Base-by-base conservation (phyloP, 164 flowering plant genomes). In the Akebia trifoliata region DNA sequence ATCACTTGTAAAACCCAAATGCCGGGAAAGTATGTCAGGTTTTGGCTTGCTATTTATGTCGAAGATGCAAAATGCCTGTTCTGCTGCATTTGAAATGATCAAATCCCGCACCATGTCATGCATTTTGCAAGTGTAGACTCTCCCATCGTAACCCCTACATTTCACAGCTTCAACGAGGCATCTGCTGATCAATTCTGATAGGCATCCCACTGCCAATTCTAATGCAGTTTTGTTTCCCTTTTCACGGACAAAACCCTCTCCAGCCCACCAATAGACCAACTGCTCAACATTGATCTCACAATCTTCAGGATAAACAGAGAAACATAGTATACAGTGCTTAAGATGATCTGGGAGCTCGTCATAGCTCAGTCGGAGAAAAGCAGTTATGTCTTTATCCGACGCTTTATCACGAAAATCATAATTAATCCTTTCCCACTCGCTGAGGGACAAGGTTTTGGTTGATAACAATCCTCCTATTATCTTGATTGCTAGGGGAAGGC, bases 101-200 rank as follows among this genome's bases (percentile, higher is more conserved):
- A 69, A 6, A 3, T 63, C 64, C 10, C 72, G 42, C 18, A 69
- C 69, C 68, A 69, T 48, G 49, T 69, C 68, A 44, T 64, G 69
- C 56, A 64, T 61, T 40, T 54, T 60, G 65, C 73, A 69, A 6
- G 8, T 39, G 22, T 60, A 56, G 52, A 60, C 58, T 56, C 65
- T 69, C 24, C 69, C 73, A 50, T 69, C 73, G 34, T 48, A 64
- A 18, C 43, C 29, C 44, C 69, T 42, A 7, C 36, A 56, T 1
- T 56, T 0, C 24, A 42, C 64, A 29, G 37, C 62, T 50, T 64
- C 72, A 34, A 69, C 54, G 17, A 69, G 32, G 53, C 61, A 63
- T 25, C n/a, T n/a, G n/a, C n/a, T n/a, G n/a, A n/a, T n/a, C n/a
- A n/a, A n/a, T n/a, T n/a, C n/a, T n/a, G n/a, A n/a, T n/a, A n/a